Evolutionary conservation across 768 basidiomycete genomes (phyloP).

Genomic region (Suillus bovinus): DNA sequence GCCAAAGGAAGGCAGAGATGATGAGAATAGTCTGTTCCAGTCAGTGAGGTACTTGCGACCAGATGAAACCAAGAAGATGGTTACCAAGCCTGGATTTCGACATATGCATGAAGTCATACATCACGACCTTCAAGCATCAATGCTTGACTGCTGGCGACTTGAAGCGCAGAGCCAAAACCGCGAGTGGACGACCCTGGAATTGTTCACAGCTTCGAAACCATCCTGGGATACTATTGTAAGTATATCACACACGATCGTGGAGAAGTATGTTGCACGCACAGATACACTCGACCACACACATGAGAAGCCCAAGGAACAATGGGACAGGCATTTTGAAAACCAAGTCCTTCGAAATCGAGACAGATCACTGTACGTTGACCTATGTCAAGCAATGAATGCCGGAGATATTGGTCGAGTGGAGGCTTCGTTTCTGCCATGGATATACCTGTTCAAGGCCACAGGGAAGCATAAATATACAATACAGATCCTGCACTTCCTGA

Average conservation of each 20-base stretch:
- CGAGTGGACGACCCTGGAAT: conserved; percentile 15
- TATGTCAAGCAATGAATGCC: conserved; percentile 28
- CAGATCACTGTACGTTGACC: conserved; percentile 33
- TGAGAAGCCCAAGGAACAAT: not conserved
- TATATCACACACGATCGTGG: conserved; percentile 17
- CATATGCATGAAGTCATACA: conserved; percentile 35
- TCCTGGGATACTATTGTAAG: conserved; percentile 17
- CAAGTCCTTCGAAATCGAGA: conserved; percentile 20
- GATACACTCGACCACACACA: not conserved
- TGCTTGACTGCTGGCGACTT: too few species aligned
- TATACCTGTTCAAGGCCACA: conserved; percentile 27
- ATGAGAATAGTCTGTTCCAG: conserved; percentile 2
- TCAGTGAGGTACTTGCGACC: conserved; percentile 25
- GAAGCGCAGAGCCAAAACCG: not conserved
- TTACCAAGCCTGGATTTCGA: conserved; percentile 33
- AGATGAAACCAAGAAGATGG: conserved; percentile 33
- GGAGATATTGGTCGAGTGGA: conserved; percentile 37
- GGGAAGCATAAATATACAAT: conserved; percentile 37
- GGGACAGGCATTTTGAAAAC: conserved; percentile 29
- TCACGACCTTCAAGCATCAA: conserved; percentile 17
- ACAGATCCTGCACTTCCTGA: too few species aligned
- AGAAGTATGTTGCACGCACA: not conserved
- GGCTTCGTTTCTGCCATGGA: conserved; percentile 27
- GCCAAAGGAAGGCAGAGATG: conserved; percentile 1
- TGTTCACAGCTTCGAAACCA: conserved; percentile 25